Conservation (phyloP, 1,284 basidiomycete species). For the Ceratobasidium sp. region DNA sequence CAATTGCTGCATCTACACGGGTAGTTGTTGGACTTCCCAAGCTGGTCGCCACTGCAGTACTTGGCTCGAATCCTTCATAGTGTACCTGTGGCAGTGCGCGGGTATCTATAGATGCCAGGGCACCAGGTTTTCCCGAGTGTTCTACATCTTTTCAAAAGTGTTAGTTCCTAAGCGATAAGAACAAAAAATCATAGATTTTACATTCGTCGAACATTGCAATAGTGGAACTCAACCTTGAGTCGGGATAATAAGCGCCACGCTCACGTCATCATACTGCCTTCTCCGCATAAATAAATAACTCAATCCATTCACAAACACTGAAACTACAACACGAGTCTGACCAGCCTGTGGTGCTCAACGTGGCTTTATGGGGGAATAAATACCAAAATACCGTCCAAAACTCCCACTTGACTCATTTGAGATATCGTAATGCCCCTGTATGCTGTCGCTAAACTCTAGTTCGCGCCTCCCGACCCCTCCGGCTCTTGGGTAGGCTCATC, state of each 20-base stretch:
- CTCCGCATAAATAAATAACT: constrained; percentile 43
- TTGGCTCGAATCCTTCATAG: constrained; percentile 89
- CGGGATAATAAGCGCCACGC: constrained; percentile 31
- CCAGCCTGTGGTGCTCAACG: constrained; percentile 39
- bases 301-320: constrained; percentile 27
- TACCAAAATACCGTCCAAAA: constrained; percentile 28
- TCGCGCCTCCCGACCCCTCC: constrained; percentile 32
- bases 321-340: constrained; percentile 29
- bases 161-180: constrained; percentile 15
- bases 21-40: constrained; percentile 32
- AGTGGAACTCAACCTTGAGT: background rate
- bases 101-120: constrained; percentile 57
- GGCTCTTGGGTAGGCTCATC: constrained; percentile 42
- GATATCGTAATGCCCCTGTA: constrained; percentile 15
- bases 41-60: constrained; percentile 63
- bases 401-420: constrained; percentile 2
- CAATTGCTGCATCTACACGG: constrained; percentile 27
- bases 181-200: constrained; percentile 59
- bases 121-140: constrained; percentile 73
- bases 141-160: constrained; percentile 76
- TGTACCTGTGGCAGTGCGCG: constrained; percentile 71
- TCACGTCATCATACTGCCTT: constrained; percentile 24
- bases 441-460: constrained; percentile 23
- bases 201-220: constrained; percentile 86
- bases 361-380: constrained; percentile 44